Evolutionary conservation across 352 stramenopile species (phyloP).

Genomic region (Phytophthora idaei): DNA sequence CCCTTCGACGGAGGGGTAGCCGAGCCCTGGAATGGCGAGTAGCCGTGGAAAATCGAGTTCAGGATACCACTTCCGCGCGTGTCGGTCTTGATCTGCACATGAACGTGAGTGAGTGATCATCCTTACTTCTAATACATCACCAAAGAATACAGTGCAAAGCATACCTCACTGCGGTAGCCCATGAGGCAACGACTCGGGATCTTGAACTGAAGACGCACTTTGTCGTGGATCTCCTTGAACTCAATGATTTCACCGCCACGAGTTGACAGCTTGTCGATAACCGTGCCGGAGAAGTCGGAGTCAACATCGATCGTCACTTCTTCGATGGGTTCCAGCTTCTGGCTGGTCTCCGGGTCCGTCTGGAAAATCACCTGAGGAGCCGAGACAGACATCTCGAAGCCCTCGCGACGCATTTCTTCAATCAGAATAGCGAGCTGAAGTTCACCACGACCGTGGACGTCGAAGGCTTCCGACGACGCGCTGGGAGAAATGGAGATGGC

Average conservation of each 20-base stretch:
- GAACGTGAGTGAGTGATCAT: constrained; percentile 12
- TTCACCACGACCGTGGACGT: constrained; percentile 96
- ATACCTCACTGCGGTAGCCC: constrained; percentile 93
- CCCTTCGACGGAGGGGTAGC: constrained; percentile 79
- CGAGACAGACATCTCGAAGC: constrained; percentile 98
- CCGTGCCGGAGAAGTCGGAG: constrained; percentile 93
- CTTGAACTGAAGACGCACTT: constrained; percentile 96
- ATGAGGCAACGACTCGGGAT: constrained; percentile 96
- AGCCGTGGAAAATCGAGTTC: constrained; percentile 97
- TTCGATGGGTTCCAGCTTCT: constrained; percentile 90
- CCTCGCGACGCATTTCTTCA: constrained; percentile 98
- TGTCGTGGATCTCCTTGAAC: constrained; percentile 92
- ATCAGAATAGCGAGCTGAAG: constrained; percentile 99
- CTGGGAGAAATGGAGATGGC: constrained; percentile 92
- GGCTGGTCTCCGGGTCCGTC: constrained; percentile 83
- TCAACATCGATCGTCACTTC: constrained; percentile 97
- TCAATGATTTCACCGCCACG: constrained; percentile 94
- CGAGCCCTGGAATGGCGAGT: constrained; percentile 84
- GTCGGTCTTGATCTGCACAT: constrained; percentile 92
- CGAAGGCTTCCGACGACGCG: constrained; percentile 91
- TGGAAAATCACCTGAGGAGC: constrained; percentile 96
- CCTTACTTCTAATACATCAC: not conserved
- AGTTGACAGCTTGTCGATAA: constrained; percentile 97
- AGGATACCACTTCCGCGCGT: constrained; percentile 96
- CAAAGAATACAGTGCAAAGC: constrained; percentile 10